These are phyloP conservation scores for Saururus chinensis DNA, from an alignment of 164 flowering plant genomes.

Conservation along the genomic window DNA sequence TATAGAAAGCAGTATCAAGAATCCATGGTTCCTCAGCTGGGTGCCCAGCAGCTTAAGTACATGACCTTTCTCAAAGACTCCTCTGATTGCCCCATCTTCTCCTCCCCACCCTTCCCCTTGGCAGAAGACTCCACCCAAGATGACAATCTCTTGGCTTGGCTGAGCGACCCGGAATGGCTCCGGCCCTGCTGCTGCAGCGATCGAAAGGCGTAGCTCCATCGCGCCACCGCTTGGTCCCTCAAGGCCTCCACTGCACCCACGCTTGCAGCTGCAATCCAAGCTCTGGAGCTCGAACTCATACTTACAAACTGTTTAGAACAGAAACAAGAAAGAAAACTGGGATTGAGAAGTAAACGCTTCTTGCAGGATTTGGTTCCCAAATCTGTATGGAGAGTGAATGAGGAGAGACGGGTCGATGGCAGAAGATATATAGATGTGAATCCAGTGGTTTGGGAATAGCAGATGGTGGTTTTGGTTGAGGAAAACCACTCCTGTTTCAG, in stretches of 20 bases:
- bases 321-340: no score
- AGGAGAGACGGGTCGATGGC: no score
- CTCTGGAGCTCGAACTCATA: background rate
- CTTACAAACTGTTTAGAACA: no score
- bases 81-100: background rate
- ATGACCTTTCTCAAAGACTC: background rate
- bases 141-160: background rate
- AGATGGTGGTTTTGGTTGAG: no score
- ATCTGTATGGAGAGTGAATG: no score
- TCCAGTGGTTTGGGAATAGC: no score
- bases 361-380: no score
- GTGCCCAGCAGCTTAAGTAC: background rate
- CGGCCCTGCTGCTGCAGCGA: background rate
- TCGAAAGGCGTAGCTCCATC: background rate
- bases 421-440: no score
- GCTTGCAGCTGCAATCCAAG: background rate
- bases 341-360: no score
- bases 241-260: background rate
- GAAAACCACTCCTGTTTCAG: no score
- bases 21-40: background rate
- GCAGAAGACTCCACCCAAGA: background rate
- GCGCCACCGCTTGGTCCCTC: background rate
- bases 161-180: background rate
- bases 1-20: no score
- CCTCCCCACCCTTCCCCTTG: background rate